Evolutionary conservation across 2,329 filamentous ascomycete genomes (phyloP).

Genomic region (Penicillium sp.): DNA sequence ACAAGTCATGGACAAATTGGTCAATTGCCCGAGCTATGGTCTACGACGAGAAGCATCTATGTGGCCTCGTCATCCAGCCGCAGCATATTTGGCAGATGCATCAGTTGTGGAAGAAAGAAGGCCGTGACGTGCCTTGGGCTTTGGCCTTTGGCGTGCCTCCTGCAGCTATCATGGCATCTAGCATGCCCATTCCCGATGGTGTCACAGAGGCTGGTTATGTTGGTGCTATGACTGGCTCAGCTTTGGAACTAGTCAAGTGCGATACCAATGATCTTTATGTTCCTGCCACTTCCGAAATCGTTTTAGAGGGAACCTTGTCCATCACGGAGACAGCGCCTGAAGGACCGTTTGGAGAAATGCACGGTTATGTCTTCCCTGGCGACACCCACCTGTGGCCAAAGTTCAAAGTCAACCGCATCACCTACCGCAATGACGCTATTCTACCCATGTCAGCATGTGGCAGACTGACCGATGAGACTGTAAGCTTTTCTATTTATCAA

Average conservation of each 20-base stretch:
- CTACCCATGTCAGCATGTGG: conserved; percentile 45
- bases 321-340: conserved; percentile 42
- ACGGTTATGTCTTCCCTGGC: conserved; percentile 44
- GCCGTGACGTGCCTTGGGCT: conserved; percentile 47
- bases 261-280: conserved; percentile 50
- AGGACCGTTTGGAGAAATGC: conserved; percentile 50
- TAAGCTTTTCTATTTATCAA: conserved; percentile 17
- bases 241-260: conserved; percentile 50
- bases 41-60: background rate
- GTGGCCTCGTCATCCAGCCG: conserved; percentile 40
- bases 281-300: conserved; percentile 50
- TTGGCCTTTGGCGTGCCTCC: conserved; percentile 40
- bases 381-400: conserved; percentile 37
- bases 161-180: conserved; percentile 46
- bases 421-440: conserved; percentile 47
- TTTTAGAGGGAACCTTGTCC: conserved; percentile 49
- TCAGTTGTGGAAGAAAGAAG: conserved; percentile 45
- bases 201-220: conserved; percentile 49
- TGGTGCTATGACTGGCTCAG: conserved; percentile 43
- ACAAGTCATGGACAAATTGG: conserved; percentile 45
- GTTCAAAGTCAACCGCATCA: conserved; percentile 47
- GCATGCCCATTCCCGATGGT: conserved; percentile 49
- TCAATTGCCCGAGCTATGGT: conserved; percentile 26
- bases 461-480: conserved; percentile 44
- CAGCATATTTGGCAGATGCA: conserved; percentile 49